Conservation (phyloP, 192 early-diverging fungal genomes). For the Lobosporangium transversale region DNA sequence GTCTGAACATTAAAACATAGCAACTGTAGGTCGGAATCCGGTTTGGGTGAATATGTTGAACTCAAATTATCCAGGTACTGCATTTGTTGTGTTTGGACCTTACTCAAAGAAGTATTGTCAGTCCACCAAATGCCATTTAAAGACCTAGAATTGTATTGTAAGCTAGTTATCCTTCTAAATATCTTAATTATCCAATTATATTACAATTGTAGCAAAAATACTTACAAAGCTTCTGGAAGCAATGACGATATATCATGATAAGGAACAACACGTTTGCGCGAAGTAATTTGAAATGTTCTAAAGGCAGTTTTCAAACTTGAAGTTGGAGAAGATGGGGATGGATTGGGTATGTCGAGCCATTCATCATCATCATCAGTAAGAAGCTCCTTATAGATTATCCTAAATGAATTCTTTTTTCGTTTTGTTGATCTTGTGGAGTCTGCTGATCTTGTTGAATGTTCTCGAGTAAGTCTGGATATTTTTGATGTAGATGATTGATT, state of each 20-base stretch:
- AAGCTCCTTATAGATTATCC: not conserved
- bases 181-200: not conserved
- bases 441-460: not conserved
- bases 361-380: conserved; percentile 1
- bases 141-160: not conserved
- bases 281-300: conserved; percentile 3
- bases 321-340: conserved; percentile 1
- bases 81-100: conserved; percentile 1
- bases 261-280: not conserved
- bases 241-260: not conserved
- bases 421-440: conserved; percentile 1
- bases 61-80: conserved; percentile 1
- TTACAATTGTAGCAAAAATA: not conserved
- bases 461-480: not conserved
- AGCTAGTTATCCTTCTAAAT: not conserved
- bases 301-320: not conserved
- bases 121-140: not conserved
- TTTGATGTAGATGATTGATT: not conserved
- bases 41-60: not conserved
- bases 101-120: conserved; percentile 1
- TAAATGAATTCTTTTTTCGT: conserved; percentile 5
- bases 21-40: not conserved
- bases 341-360: conserved; percentile 1
- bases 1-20: not conserved
- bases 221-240: not conserved